phyloP scores from a whole-genome alignment of 1,139 yeast species.

The Blastobotrys capitulatus region DNA sequence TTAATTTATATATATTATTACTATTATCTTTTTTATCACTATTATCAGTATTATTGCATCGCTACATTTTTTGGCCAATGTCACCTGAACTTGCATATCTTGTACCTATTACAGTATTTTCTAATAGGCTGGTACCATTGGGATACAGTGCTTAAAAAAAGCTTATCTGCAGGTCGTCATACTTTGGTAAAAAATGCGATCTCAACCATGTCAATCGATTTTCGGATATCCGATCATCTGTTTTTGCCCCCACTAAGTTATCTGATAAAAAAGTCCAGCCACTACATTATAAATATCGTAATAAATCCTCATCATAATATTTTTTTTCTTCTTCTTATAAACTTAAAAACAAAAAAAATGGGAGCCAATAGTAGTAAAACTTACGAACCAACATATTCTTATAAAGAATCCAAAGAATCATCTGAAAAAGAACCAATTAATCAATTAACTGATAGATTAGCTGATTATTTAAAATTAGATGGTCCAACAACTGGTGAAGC shows the following conservation, averaged over 20 bases:
- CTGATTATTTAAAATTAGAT: conserved; percentile 19
- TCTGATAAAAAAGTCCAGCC: too few species aligned
- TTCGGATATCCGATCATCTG: too few species aligned
- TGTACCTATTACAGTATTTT: too few species aligned
- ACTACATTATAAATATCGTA: too few species aligned
- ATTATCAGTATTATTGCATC: neutral
- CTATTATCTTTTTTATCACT: neutral
- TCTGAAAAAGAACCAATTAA: conserved; percentile 1
- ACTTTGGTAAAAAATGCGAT: too few species aligned
- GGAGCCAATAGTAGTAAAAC: neutral
- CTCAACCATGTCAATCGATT: too few species aligned
- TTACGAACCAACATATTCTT: neutral
- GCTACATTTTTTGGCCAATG: neutral
- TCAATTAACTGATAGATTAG: conserved; percentile 19
- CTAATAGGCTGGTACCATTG: too few species aligned
- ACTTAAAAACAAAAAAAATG: neutral
- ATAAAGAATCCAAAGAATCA: neutral
- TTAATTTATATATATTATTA: neutral
- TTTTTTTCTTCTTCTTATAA: too few species aligned
- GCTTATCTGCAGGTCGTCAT: too few species aligned
- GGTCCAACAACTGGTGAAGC: conserved; percentile 13
- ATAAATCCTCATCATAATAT: too few species aligned
- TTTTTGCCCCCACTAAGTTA: too few species aligned
- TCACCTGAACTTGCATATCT: neutral
- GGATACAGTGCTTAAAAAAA: too few species aligned